Conservation (phyloP, 192 early-diverging fungal genomes). For the Paraglomus brasilianum region DNA sequence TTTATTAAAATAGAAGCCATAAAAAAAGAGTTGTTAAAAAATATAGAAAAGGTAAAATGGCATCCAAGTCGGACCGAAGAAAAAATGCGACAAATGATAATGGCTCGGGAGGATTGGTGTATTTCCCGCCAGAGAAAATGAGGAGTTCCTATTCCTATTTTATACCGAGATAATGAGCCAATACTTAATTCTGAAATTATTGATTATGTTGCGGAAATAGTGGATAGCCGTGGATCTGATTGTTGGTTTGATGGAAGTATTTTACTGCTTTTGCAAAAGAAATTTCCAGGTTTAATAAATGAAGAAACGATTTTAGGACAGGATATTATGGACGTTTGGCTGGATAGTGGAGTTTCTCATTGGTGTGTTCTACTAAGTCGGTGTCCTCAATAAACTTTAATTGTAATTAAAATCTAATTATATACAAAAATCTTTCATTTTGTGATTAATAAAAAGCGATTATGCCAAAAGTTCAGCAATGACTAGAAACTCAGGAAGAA, state of each 20-base stretch:
- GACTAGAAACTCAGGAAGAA: too few species aligned
- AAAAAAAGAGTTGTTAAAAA: conserved; percentile 2
- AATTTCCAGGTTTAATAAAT: conserved; percentile 18
- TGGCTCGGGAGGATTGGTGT: background rate
- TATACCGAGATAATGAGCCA: background rate
- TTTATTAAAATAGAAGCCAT: conserved; percentile 5
- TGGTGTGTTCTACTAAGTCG: conserved; percentile 2
- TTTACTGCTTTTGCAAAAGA: conserved; percentile 1
- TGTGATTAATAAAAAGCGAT: too few species aligned
- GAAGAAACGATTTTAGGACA: conserved; percentile 11
- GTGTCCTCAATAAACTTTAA: too few species aligned
- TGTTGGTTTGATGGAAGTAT: conserved; percentile 13
- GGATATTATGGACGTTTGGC: background rate
- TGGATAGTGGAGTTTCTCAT: conserved; percentile 10
- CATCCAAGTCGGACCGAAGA: background rate
- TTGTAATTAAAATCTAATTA: too few species aligned
- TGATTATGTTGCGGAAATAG: conserved; percentile 4
- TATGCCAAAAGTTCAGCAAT: too few species aligned
- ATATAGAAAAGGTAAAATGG: background rate
- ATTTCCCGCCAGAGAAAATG: conserved; percentile 4
- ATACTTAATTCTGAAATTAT: background rate
- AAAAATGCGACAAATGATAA: background rate
- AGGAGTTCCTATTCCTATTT: conserved; percentile 1
- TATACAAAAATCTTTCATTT: too few species aligned
- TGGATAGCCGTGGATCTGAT: background rate